Evolutionary conservation across 495 filamentous ascomycete species (phyloP), one percentile per base, ranked within the genome.

Genomic region (Antarctomyces pellizariae): DNA sequence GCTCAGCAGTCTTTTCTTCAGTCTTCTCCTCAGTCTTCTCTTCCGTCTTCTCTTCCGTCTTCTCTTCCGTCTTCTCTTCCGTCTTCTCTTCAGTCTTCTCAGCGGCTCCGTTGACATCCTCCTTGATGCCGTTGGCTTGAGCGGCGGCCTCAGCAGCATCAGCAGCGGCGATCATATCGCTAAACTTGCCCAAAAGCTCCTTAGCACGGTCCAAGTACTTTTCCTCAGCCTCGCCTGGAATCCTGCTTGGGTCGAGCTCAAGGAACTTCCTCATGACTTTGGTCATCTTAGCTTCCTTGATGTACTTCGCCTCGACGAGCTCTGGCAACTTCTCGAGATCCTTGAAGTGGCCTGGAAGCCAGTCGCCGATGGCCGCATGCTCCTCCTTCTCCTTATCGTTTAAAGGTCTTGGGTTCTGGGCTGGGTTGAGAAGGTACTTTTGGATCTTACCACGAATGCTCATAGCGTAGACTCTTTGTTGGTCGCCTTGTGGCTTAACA

Each of bases 371-470:
- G 2, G 39, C 23, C 26, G 52, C 39, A 28, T 35, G 27, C 8
- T 47, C 44, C 19, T 41, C 34, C 31, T 43, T 28, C 21, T 46
- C 37, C n/a, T n/a, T n/a, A n/a, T n/a, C n/a, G n/a, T n/a, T n/a
- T n/a, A n/a, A n/a, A n/a, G n/a, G n/a, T n/a, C n/a, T n/a, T n/a
- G n/a, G n/a, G n/a, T n/a, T n/a, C n/a, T n/a, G n/a, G n/a, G n/a
- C n/a, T 3, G 59, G 53, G 21, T 55, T 61, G 13, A 66, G 36
- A 25, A 52, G 50, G 41, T 59, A 61, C 40, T 67, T 62, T 9
- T 61, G 51, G 28, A 53, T 49, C n/a, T n/a, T n/a, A n/a, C n/a
- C n/a, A n/a, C n/a, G n/a, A n/a, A n/a, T n/a, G n/a, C n/a, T n/a
- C n/a, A 35, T 62, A n/a, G n/a, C n/a, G n/a, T n/a, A n/a, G n/a